phyloP scores from a whole-genome alignment of 306 rosid genomes.

The Ochetophila trinervis region DNA sequence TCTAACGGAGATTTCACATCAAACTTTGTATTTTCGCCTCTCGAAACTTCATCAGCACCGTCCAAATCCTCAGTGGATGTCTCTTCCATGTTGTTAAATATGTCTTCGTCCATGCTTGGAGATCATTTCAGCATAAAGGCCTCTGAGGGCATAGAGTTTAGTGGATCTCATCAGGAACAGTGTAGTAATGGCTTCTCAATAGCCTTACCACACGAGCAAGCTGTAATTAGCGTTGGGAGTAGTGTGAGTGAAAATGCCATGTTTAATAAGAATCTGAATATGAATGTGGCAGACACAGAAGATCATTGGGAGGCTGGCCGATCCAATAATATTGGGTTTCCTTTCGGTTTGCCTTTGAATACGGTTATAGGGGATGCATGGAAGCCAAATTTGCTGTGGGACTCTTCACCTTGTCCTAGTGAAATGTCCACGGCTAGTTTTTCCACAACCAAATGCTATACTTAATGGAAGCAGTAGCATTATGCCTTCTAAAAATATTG shows the following conservation, averaged over 20 bases:
- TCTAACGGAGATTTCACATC: slow-evolving; percentile 37
- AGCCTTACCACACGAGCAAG: slow-evolving; percentile 27
- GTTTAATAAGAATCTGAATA: slow-evolving; percentile 35
- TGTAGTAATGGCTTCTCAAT: slow-evolving; percentile 26
- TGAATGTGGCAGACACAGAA: slow-evolving; percentile 26
- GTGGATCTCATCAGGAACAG: slow-evolving; percentile 37
- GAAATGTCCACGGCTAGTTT: slow-evolving; percentile 52
- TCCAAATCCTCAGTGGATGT: slow-evolving; percentile 41
- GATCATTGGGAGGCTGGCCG: slow-evolving; percentile 43
- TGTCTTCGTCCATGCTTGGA: slow-evolving; percentile 72
- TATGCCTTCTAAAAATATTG: no score
- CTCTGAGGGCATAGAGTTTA: slow-evolving; percentile 28
- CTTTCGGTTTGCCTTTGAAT: slow-evolving; percentile 37
- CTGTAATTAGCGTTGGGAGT: slow-evolving; percentile 28
- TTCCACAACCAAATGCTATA: slow-evolving; percentile 56
- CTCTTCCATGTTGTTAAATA: slow-evolving; percentile 62
- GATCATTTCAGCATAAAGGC: slow-evolving; percentile 27
- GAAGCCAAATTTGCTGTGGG: slow-evolving; percentile 75
- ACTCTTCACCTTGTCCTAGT: slow-evolving; percentile 63
- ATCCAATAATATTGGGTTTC: slow-evolving; percentile 38
- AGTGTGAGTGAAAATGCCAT: slow-evolving; percentile 13
- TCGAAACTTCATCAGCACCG: slow-evolving; percentile 23
- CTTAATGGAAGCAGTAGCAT: slow-evolving; percentile 22
- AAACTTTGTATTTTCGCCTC: slow-evolving; percentile 41
- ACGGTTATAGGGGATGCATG: slow-evolving; percentile 48